These are phyloP conservation scores for Beauveria caledonica DNA, from an alignment of 2,329 filamentous ascomycete genomes.

Conservation along the genomic window DNA sequence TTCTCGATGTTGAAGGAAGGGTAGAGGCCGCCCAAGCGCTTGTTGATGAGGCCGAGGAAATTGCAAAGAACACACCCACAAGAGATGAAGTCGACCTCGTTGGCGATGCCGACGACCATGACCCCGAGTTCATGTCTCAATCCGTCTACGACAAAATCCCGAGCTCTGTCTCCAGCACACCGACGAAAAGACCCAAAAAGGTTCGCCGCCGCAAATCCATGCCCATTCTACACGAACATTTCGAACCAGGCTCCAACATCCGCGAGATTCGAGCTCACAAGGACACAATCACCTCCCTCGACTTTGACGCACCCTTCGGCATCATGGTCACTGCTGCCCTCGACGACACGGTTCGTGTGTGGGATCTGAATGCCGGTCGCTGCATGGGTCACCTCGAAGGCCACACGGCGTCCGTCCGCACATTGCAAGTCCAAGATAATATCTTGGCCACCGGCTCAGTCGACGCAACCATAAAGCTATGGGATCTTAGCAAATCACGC, in stretches of 20 bases:
- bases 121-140: constrained; percentile 80
- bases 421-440: constrained; percentile 91
- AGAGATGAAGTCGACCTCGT: constrained; percentile 47
- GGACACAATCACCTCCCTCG: constrained; percentile 80
- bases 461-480: constrained; percentile 88
- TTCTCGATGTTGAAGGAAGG: constrained; percentile 53
- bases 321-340: constrained; percentile 87
- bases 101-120: constrained; percentile 41
- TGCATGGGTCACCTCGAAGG: constrained; percentile 90
- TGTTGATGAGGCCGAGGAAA: constrained; percentile 49
- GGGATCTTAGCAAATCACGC: constrained; percentile 85
- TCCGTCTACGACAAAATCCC: constrained; percentile 94
- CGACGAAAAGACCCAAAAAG: constrained; percentile 40
- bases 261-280: constrained; percentile 82
- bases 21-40: constrained; percentile 54
- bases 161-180: constrained; percentile 38
- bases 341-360: constrained; percentile 90
- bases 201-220: constrained; percentile 70
- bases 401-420: constrained; percentile 86
- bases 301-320: constrained; percentile 96
- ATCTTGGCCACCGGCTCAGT: constrained; percentile 89
- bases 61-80: constrained; percentile 42
- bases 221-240: constrained; percentile 92
- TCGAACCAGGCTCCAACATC: constrained; percentile 81
- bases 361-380: constrained; percentile 89